A percentile compares a stretch with the other conserved stretches of the same genome.
Evolutionary conservation across 805 yeast genomes (phyloP).

Genomic region (Wickerhamomyces sydowiorum): DNA sequence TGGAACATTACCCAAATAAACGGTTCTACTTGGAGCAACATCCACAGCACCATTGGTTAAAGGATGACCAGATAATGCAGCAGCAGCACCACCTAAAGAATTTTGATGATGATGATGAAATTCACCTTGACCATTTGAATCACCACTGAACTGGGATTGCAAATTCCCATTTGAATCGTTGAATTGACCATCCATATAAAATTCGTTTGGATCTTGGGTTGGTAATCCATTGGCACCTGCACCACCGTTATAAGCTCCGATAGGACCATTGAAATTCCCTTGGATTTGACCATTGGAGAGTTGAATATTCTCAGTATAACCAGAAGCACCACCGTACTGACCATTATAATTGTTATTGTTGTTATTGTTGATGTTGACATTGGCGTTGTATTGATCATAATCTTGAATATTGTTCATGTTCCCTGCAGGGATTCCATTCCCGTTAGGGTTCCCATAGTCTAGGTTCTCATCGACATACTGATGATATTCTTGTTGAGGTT

Average conservation of each 20-base stretch:
- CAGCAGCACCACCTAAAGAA: neutral
- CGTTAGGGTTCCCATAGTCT: neutral
- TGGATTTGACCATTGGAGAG: neutral
- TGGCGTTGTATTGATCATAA: neutral
- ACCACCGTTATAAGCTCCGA: neutral
- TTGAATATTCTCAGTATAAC: too few relatives aligned
- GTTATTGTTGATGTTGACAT: slow-evolving; percentile 1
- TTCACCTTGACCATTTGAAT: neutral
- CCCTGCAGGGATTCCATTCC: too few relatives aligned
- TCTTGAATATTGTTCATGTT: neutral
- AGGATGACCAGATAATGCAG: neutral
- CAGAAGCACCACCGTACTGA: neutral
- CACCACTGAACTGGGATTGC: neutral
- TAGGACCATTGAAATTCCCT: too few relatives aligned
- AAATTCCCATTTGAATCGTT: neutral
- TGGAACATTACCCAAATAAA: slow-evolving; percentile 86
- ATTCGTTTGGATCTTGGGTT: neutral
- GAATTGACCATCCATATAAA: slow-evolving; percentile 1
- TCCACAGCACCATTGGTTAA: slow-evolving; percentile 21
- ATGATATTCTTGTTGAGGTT: slow-evolving; percentile 1
- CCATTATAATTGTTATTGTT: neutral
- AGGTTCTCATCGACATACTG: neutral
- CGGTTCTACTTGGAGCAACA: slow-evolving; percentile 73
- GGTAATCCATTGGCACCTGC: too few relatives aligned
- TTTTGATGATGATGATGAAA: neutral